Percentiles rank a stretch among this genome's conserved stretches.
Conservation (phyloP, 306 rosid species). For the Dryas octopetala region DNA sequence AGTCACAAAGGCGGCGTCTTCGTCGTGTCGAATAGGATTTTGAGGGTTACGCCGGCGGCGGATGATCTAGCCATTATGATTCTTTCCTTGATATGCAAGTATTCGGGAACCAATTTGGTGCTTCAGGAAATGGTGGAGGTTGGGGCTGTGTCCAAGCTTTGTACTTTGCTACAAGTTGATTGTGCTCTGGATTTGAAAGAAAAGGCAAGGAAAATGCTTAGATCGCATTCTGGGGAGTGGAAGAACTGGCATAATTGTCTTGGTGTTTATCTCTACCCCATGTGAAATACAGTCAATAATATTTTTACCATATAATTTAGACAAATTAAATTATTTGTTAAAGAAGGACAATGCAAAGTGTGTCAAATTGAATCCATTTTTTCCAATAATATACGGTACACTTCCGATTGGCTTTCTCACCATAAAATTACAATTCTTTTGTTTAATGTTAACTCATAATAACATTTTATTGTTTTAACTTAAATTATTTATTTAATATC, state of each 20-base stretch:
- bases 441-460: no score
- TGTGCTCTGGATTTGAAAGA: constrained; percentile 45
- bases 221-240: constrained; percentile 52
- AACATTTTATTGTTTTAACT: no score
- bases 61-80: constrained; percentile 55
- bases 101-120: constrained; percentile 44
- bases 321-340: no score
- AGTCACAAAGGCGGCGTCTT: constrained; percentile 52
- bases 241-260: constrained; percentile 48
- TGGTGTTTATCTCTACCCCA: background rate
- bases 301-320: no score
- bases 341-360: no score
- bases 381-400: no score
- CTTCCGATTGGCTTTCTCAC: no score
- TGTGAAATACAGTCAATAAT: no score
- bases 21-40: constrained; percentile 43
- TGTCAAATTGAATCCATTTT: no score
- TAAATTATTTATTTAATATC: no score
- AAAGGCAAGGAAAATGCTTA: constrained; percentile 45
- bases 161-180: constrained; percentile 51
- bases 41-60: constrained; percentile 43
- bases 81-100: constrained; percentile 41
- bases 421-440: no score
- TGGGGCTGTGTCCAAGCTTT: constrained; percentile 61
- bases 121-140: constrained; percentile 58